A percentile compares a stretch with the other conserved stretches of the same genome.
Evolutionary conservation across 108 stramenopile genomes (phyloP).

Genomic region (Parietichytrium sp.): DNA sequence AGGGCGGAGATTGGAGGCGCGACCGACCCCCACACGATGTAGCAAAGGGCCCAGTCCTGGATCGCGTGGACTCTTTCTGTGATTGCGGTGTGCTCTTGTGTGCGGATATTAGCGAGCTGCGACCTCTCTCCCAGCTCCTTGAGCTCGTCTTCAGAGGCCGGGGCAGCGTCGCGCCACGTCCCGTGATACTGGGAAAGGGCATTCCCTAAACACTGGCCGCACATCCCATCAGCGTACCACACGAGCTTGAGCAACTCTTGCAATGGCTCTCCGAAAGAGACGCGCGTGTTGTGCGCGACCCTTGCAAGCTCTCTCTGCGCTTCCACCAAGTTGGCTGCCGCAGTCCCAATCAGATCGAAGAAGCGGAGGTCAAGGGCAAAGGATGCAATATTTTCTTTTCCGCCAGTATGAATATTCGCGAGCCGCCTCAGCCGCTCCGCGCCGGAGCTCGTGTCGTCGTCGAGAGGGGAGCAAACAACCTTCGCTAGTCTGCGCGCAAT

Average conservation of each 20-base stretch:
- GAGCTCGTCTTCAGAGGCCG: too few species aligned
- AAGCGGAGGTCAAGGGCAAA: not conserved
- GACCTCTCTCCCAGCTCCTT: too few species aligned
- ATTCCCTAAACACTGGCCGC: conserved; percentile 1
- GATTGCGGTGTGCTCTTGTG: conserved; percentile 1
- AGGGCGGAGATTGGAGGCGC: not conserved
- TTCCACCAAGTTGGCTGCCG: not conserved
- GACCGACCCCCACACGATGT: not conserved
- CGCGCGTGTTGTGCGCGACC: not conserved
- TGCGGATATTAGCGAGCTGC: not conserved
- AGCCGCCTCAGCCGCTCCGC: not conserved
- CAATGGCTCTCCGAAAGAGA: not conserved
- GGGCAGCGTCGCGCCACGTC: not conserved
- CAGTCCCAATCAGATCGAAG: not conserved
- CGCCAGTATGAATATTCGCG: not conserved
- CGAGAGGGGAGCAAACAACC: not conserved
- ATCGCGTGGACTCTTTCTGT: not conserved
- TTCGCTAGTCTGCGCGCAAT: not conserved
- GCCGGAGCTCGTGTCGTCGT: not conserved
- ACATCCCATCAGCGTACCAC: conserved; percentile 7
- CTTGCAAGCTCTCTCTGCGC: not conserved
- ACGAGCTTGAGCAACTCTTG: not conserved
- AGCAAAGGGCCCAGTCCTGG: not conserved
- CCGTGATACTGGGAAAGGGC: not conserved
- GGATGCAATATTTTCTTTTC: not conserved